Base-by-base conservation (phyloP, 495 filamentous ascomycete species). In the Xylaria nigripes region DNA sequence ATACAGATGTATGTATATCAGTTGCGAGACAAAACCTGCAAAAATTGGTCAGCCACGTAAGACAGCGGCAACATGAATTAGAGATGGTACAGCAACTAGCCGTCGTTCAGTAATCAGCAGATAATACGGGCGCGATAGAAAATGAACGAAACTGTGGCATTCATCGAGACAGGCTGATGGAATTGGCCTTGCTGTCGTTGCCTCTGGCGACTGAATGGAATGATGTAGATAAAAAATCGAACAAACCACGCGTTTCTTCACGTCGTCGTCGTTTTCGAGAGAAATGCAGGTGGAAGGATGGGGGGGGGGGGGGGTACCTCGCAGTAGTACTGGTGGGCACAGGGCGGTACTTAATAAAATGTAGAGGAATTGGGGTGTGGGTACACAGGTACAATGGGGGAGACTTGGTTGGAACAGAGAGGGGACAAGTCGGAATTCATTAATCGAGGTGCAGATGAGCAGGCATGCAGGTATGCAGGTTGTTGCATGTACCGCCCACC, bases 21-120 rank as follows among this genome's bases (percentile, higher is more conserved):
- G 29, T 25, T 46, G 36, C 42, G 43, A 21, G 29, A 46, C 51
- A 46, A 25, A 34, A 41, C 30, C 43, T 25, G 43, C 42, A 22
- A 22, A 24, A 46, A 36, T n/a, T 32, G 34, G 50, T 53, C 43
- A 53, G 51, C 42, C 51, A 52, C 50, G 42, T 45, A 44, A 45
- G 51, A 53, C 43, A 32, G 16, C 51, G 43, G 29, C 51, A 53
- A 46, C 21, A 22, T 24, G n/a, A 23, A 32, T n/a, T 22, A 38
- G 22, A 32, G 40, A n/a, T 8, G 27, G 22, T 21, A 45, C 40
- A 24, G 23, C 40, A 41, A 13, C 27, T 22, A 32, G 27, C 46
- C 36, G 36, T 40, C 36, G n/a, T 19, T 40, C 36, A 36, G 15
- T 36, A 36, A 36, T 36, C 32, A 36, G 32, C 6, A 36, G 3